Conservation (phyloP, 1,139 yeast genomes). For the Diutina neorugosa region DNA sequence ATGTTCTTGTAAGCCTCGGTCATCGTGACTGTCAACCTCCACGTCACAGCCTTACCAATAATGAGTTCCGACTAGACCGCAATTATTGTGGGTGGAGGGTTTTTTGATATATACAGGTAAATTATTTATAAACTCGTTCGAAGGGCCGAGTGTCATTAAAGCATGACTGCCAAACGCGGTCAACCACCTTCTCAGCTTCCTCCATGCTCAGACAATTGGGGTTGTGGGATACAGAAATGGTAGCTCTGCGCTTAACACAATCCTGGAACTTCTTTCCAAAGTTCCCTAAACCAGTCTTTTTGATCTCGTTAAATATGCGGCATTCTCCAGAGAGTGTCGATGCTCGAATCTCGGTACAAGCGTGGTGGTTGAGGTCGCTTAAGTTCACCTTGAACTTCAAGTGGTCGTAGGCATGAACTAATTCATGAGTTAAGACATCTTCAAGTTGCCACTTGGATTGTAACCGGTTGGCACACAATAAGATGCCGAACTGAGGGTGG, state of each 20-base stretch:
- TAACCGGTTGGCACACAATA: constrained; percentile 78
- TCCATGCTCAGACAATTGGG: constrained; percentile 65
- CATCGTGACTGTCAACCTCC: too few species aligned
- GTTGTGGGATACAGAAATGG: constrained; percentile 71
- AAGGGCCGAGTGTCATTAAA: constrained; percentile 93
- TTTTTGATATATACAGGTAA: not conserved
- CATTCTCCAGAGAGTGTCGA: constrained; percentile 93
- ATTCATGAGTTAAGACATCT: constrained; percentile 84
- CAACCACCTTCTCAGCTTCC: constrained; percentile 70
- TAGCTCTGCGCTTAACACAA: constrained; percentile 84
- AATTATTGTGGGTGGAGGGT: too few species aligned
- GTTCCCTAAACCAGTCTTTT: constrained; percentile 46
- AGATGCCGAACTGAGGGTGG: constrained; percentile 78
- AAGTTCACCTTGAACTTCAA: constrained; percentile 80
- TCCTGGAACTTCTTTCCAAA: constrained; percentile 79
- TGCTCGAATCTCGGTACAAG: constrained; percentile 94
- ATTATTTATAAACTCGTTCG: constrained; percentile 67
- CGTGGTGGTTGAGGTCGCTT: constrained; percentile 79
- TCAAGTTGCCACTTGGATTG: constrained; percentile 74
- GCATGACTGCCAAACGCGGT: constrained; percentile 86
- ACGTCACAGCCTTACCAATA: too few species aligned
- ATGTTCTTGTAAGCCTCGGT: too few species aligned
- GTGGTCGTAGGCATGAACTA: constrained; percentile 89
- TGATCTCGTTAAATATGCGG: constrained; percentile 76
- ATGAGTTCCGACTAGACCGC: too few species aligned